Evolutionary conservation across 768 basidiomycete species (phyloP).

Genomic region (Dentipellis sp.): DNA sequence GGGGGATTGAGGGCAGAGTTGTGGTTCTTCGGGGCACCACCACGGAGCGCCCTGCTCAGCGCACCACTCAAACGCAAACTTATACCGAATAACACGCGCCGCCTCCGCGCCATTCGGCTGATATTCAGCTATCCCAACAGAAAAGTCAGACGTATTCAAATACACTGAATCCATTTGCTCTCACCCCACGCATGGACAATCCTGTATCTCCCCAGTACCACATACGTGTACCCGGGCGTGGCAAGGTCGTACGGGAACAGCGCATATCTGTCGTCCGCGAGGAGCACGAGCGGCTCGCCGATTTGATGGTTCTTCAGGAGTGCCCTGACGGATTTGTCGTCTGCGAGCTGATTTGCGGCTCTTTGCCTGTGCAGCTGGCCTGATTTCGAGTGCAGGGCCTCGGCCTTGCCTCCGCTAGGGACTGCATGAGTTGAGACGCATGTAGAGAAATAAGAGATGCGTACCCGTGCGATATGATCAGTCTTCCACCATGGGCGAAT

Average conservation of each 20-base stretch:
- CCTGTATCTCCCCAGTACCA: conserved; percentile 61
- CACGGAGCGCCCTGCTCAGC: conserved; percentile 54
- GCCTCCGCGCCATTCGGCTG: conserved; percentile 37
- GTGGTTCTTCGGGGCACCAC: conserved; percentile 26
- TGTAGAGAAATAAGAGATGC: conserved; percentile 11
- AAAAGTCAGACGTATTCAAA: conserved; percentile 3
- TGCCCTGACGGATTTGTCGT: conserved; percentile 64
- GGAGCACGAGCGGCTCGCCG: conserved; percentile 53
- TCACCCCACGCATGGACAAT: conserved; percentile 66
- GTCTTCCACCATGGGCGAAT: conserved; percentile 51
- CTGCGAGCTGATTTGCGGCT: conserved; percentile 58
- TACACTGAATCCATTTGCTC: conserved; percentile 15
- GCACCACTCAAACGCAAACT: conserved; percentile 83
- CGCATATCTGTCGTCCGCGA: conserved; percentile 68
- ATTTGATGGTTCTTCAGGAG: conserved; percentile 48
- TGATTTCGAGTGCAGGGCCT: conserved; percentile 36
- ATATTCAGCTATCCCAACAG: conserved; percentile 44
- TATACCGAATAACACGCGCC: conserved; percentile 61
- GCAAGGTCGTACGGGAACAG: conserved; percentile 65
- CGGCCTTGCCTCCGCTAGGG: conserved; percentile 61
- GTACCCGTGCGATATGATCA: conserved; percentile 83
- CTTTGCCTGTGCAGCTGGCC: conserved; percentile 30
- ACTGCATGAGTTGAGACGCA: conserved; percentile 2
- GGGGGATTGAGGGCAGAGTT: neutral
- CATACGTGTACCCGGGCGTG: conserved; percentile 38